Percentiles rank a stretch among this genome's conserved stretches.
Conservation (phyloP, 2,329 filamentous ascomycete species). For the Ophiostoma piceae region DNA sequence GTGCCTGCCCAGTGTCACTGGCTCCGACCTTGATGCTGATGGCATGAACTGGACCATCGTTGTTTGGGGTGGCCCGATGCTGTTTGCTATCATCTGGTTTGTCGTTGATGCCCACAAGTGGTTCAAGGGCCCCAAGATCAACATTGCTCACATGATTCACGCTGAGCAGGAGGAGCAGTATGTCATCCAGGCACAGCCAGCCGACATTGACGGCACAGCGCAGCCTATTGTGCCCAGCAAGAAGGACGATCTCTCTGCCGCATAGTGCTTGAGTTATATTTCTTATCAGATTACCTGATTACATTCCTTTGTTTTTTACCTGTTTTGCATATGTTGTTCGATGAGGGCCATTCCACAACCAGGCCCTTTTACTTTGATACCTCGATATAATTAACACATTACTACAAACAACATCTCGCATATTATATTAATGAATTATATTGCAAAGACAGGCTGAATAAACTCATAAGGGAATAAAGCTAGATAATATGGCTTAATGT, state of each 20-base stretch:
- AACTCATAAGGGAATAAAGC: neutral
- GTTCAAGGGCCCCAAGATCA: slow-evolving; percentile 67
- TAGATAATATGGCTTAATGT: neutral
- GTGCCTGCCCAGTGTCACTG: slow-evolving; percentile 56
- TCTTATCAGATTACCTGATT: neutral
- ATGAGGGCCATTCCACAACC: too few species aligned
- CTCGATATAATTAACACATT: neutral
- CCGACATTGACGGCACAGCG: slow-evolving; percentile 4
- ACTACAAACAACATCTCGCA: neutral
- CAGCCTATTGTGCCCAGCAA: slow-evolving; percentile 20
- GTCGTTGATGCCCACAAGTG: slow-evolving; percentile 58
- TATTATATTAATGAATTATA: neutral
- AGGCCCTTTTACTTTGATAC: neutral
- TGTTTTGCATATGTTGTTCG: too few species aligned
- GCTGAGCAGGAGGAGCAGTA: slow-evolving; percentile 19
- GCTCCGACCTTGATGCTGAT: slow-evolving; percentile 45
- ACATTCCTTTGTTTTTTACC: neutral
- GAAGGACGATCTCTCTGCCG: slow-evolving; percentile 18
- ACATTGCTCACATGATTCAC: slow-evolving; percentile 43
- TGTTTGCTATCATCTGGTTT: slow-evolving; percentile 57
- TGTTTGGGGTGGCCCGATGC: slow-evolving; percentile 61
- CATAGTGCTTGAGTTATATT: neutral
- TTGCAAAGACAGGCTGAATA: neutral
- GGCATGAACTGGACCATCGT: slow-evolving; percentile 66
- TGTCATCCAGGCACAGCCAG: slow-evolving; percentile 25